Evolutionary conservation across 1,139 yeast species (phyloP), one percentile per base, ranked within the genome.

Genomic region (Schwanniomyces etchellsii): DNA sequence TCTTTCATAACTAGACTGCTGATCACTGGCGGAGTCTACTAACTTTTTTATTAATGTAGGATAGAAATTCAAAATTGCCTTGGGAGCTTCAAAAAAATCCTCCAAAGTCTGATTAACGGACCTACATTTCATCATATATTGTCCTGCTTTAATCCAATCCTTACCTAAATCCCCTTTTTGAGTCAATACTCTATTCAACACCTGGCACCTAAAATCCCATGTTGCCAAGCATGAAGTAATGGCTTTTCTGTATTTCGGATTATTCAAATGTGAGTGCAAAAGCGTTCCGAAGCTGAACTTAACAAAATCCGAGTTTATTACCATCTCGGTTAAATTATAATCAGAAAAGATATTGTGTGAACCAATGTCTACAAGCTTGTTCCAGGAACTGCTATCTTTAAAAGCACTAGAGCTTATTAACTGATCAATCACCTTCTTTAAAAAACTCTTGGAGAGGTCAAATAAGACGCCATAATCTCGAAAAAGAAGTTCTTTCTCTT

Each of bases 251-350:
- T 20, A 39, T 13, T 25, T 25, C 16, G 24, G 14, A 13, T 28
- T 26, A 16, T 29, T 29, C 21, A 36, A 27, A 18, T 28, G 20
- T 13, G 30, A 26, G 11, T 34, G 32, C 7, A 36, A 28, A 13
- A 26, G 16, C 11, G 27, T 20, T 11, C 53, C 58, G 13, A 55
- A 16, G 27, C 48, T 44, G 15, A 50, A 31, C 13, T 32, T 36
- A 11, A 39, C 37, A 5, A 48, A 14, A 18, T 40, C 36, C 30
- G 34, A 27, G 21, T 35, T 36, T 11, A 30, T 18, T 4, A 36
- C 36, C 16, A 36, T 26, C 15, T 33, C 35, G 11, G 31, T 16
- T 12, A 33, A 31, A 16, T 30, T 22, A 16, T 31, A 28, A 10
- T 23, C 15, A n/a, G 22, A 22, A 18, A 30, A 27, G 5, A 20